A percentile compares a stretch with the other conserved stretches of the same genome.
Evolutionary conservation across 2,329 filamentous ascomycete genomes (phyloP).

Genomic region (Aspergillus sergii): DNA sequence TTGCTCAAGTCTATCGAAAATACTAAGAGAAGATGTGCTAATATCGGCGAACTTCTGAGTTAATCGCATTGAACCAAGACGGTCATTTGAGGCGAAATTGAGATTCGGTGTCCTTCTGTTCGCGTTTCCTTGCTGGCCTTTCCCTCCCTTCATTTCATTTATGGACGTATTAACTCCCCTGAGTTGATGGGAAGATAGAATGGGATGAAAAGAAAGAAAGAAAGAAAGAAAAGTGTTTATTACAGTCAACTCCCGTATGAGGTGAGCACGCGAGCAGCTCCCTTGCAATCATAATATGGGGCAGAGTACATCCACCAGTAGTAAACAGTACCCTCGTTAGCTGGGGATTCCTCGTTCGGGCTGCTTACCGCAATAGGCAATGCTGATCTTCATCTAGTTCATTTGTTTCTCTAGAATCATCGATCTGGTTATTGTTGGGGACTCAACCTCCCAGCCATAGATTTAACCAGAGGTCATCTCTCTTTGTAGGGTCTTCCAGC

Average conservation of each 20-base stretch:
- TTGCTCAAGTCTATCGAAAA: background rate
- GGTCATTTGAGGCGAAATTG: background rate
- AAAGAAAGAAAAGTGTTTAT: background rate
- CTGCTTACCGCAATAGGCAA: conserved; percentile 1
- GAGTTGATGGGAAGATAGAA: background rate
- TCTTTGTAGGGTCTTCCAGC: background rate
- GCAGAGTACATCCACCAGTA: no score
- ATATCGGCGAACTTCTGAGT: background rate
- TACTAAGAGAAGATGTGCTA: background rate
- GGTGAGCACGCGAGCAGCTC: background rate
- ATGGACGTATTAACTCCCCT: no score
- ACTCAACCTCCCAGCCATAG: background rate
- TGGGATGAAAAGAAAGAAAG: background rate
- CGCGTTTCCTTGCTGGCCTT: background rate
- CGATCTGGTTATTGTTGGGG: background rate
- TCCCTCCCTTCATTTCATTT: background rate
- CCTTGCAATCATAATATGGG: no score
- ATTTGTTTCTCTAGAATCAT: background rate
- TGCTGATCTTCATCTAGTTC: background rate
- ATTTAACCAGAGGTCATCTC: background rate
- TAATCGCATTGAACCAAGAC: background rate
- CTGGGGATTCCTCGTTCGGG: background rate
- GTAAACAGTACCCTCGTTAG: background rate
- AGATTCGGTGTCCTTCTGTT: background rate
- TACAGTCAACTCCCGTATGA: background rate